phyloP scores from a whole-genome alignment of 805 yeast genomes.

The Tetrapisispora iriomotensis region DNA sequence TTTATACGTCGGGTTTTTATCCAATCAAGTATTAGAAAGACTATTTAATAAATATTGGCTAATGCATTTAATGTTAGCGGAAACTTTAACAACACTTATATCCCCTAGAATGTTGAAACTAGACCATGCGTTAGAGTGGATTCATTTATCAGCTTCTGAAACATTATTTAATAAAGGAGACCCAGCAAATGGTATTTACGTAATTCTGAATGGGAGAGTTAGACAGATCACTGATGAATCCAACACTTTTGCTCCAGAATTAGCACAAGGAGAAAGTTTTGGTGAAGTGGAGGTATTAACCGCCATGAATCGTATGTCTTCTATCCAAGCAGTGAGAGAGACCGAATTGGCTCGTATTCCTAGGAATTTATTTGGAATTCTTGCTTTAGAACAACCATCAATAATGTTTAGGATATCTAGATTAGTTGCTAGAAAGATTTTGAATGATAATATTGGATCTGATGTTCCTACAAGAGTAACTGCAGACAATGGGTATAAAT shows the following conservation, averaged over 20 bases:
- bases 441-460: neutral
- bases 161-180: constrained; percentile 73
- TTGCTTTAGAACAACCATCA: constrained; percentile 77
- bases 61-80: constrained; percentile 70
- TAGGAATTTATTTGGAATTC: constrained; percentile 72
- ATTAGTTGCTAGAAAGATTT: constrained; percentile 60
- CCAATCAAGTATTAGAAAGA: constrained; percentile 51
- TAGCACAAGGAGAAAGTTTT: constrained; percentile 87
- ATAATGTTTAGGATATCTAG: constrained; percentile 84
- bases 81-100: constrained; percentile 54
- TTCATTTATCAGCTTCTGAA: constrained; percentile 81
- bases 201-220: constrained; percentile 80
- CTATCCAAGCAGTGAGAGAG: constrained; percentile 81
- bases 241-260: constrained; percentile 49
- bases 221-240: constrained; percentile 35
- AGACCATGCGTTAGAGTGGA: constrained; percentile 93
- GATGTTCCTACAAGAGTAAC: constrained; percentile 11
- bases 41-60: constrained; percentile 68
- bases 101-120: constrained; percentile 60
- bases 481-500: constrained; percentile 13
- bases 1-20: constrained; percentile 60
- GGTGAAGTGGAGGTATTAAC: constrained; percentile 94
- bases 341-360: constrained; percentile 93
- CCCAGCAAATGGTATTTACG: constrained; percentile 81
- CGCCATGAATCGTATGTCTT: constrained; percentile 55